Base-by-base conservation (phyloP, 208 protist genomes). In the Leishmania braziliensis region DNA sequence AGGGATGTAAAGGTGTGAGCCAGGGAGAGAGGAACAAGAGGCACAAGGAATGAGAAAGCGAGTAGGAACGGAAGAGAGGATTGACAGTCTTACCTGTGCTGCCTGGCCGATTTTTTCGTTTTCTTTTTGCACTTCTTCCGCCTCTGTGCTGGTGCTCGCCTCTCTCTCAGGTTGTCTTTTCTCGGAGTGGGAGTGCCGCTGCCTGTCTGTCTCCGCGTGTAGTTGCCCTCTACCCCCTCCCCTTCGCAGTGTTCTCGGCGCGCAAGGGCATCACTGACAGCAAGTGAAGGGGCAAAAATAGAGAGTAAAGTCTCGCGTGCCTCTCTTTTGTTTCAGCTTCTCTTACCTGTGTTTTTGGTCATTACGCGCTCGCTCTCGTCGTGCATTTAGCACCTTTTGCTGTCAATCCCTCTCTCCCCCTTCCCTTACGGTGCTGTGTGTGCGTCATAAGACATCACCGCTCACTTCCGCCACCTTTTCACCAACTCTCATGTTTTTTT, bases 1-100 rank as follows among this genome's bases (percentile, higher is more conserved):
- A 86, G 85, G 6, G 85, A 92, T 56, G 86, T 86, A 54, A 71
- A 63, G 29, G 26, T 93, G 46, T 93, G 73, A 83, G 16, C 60
- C n/a, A 33, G 72, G 56, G 56, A 60, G 26, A 54, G 20, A 16
- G 48, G 10, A 23, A 23, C 20, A 5, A 29, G 26, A 58, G 23
- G 26, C 2, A 29, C 18, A 26, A 48, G 36, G 39, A 6, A 50
- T 48, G 1, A 56, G 70, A 39, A 18, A 29, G 62, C 9, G 62
- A 33, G n/a, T 12, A 23, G 2, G 62, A 23, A 33, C 9, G n/a
- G n/a, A 68, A 12, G n/a, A 74, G 46, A 54, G 48, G 9, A 18
- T 14, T 29, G 43, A 18, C 26, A 33, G n/a, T 71, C 29, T 39
- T 36, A 3, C 29, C 62, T 39, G 29, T 23, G 29, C 62, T 39